Percentiles rank a stretch among this genome's conserved stretches.
Evolutionary conservation across 805 yeast genomes (phyloP).

Genomic region (Candida silvicultrix): DNA sequence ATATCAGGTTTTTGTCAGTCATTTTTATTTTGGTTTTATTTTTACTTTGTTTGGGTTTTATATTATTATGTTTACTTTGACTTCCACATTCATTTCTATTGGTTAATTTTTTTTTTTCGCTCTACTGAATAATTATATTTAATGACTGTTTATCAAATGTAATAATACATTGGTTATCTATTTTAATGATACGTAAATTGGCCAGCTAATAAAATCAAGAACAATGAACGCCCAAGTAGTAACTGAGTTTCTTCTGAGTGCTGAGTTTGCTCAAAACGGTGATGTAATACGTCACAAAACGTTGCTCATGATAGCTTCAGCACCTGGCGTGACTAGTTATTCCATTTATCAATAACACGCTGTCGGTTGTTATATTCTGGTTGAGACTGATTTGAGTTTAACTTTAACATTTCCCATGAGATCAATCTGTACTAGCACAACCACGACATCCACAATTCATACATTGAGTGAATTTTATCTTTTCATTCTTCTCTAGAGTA

Average conservation of each 20-base stretch:
- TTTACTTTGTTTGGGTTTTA: background rate
- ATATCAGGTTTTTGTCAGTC: background rate
- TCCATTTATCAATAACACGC: too few relatives aligned
- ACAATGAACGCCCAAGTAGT: background rate
- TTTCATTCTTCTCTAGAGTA: constrained; percentile 32
- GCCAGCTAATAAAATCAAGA: background rate
- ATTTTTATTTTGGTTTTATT: background rate
- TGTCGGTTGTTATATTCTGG: too few relatives aligned
- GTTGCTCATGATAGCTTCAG: too few relatives aligned
- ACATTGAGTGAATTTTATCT: constrained; percentile 44
- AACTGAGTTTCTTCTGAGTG: too few relatives aligned
- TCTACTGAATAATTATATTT: background rate
- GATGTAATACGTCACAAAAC: too few relatives aligned
- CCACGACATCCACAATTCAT: constrained; percentile 83
- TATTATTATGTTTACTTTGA: too few relatives aligned
- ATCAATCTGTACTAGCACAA: constrained; percentile 67
- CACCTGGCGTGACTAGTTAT: too few relatives aligned
- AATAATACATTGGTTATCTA: background rate
- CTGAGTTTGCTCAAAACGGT: too few relatives aligned
- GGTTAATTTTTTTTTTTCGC: background rate
- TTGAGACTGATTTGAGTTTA: too few relatives aligned
- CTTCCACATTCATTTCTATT: background rate
- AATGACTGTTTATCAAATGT: background rate
- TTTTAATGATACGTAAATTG: background rate
- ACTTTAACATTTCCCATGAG: too few relatives aligned